Evolutionary conservation across 352 stramenopile genomes (phyloP).

Genomic region (Phytophthora pisi): DNA sequence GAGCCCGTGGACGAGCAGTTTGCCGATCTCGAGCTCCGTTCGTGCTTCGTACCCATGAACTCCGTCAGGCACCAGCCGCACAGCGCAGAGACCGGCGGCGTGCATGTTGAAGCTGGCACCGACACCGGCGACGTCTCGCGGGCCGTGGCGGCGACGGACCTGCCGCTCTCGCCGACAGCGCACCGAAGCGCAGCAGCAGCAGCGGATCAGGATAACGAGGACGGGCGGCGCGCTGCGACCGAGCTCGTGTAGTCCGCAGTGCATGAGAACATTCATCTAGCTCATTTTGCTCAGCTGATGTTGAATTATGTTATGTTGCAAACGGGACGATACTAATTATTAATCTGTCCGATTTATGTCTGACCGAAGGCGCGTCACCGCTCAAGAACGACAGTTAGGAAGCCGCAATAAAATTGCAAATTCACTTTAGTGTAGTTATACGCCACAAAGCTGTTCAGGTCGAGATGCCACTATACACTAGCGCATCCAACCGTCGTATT

Average conservation of each 20-base stretch:
- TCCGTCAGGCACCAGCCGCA: slow-evolving; percentile 8
- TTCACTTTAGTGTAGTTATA: no score
- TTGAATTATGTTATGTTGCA: no score
- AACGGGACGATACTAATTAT: background rate
- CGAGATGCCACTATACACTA: background rate
- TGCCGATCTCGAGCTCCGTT: slow-evolving; percentile 32
- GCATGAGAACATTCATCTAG: background rate
- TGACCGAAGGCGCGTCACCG: background rate
- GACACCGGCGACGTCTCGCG: slow-evolving; percentile 6
- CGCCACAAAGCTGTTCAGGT: no score
- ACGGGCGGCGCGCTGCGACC: no score
- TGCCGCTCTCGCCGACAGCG: slow-evolving; percentile 11
- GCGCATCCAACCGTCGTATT: background rate
- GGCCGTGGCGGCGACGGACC: slow-evolving; percentile 23
- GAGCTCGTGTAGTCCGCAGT: slow-evolving; percentile 20
- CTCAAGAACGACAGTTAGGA: no score
- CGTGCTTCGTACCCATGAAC: slow-evolving; percentile 35
- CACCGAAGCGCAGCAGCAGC: background rate
- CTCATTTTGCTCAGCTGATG: no score
- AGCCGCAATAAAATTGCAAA: no score
- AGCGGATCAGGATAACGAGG: background rate
- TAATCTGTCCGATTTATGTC: background rate
- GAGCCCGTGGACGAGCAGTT: slow-evolving; percentile 21
- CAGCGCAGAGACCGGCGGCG: slow-evolving; percentile 20
- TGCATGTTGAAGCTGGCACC: slow-evolving; percentile 19